A percentile compares a stretch with the other conserved stretches of the same genome.
Conservation (phyloP, 306 rosid genomes). For the Sechiopsis laciniata region DNA sequence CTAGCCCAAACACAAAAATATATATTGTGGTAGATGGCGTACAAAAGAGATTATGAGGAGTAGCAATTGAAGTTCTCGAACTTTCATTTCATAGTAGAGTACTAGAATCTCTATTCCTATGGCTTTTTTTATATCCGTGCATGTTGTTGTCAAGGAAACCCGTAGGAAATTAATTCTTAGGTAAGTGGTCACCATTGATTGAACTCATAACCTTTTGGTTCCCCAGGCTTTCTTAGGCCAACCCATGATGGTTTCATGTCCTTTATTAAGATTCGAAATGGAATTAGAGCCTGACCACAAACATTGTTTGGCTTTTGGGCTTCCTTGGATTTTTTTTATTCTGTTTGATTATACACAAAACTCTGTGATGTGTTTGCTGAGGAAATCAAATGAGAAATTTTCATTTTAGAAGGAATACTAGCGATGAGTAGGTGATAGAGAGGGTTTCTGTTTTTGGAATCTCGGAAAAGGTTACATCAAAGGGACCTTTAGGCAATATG, state of each 20-base stretch:
- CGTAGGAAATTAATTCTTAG: too few species aligned
- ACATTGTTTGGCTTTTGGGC: background rate
- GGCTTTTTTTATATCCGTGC: too few species aligned
- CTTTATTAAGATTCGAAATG: background rate
- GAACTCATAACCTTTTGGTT: too few species aligned
- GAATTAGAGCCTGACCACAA: background rate
- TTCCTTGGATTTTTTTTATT: background rate
- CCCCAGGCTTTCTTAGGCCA: too few species aligned
- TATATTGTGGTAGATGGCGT: background rate
- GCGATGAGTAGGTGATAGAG: background rate
- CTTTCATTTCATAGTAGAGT: background rate
- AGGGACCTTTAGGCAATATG: background rate
- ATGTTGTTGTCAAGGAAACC: too few species aligned
- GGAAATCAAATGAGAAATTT: background rate
- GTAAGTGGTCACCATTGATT: too few species aligned
- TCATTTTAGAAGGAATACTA: background rate
- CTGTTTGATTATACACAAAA: background rate
- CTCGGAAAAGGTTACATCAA: constrained; percentile 1
- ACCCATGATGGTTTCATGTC: background rate
- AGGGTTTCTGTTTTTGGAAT: background rate
- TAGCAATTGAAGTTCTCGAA: background rate
- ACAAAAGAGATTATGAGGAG: background rate
- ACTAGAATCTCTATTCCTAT: background rate
- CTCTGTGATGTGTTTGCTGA: background rate
- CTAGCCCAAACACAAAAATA: too few species aligned